Conservation (phyloP, 2,329 filamentous ascomycete species). For the Cladobotryum mycophilum region DNA sequence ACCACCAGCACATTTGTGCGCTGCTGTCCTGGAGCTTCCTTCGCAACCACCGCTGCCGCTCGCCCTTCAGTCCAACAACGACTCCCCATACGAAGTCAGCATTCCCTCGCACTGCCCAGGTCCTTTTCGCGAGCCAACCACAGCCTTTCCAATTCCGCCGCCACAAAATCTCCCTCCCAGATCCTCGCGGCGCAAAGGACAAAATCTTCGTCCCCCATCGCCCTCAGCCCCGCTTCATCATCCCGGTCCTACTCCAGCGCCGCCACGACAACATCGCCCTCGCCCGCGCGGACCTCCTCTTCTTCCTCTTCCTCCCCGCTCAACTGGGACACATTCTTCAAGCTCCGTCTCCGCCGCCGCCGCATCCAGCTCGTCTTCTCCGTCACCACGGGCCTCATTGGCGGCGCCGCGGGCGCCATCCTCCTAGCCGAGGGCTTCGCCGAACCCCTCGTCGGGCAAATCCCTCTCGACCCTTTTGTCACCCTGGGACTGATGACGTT, state of each 20-base stretch:
- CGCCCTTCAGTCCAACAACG: slow-evolving; percentile 19
- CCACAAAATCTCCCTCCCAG: slow-evolving; percentile 3
- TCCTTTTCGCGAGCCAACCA: slow-evolving; percentile 4
- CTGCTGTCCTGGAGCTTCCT: slow-evolving; percentile 23
- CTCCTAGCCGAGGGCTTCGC: slow-evolving; percentile 65
- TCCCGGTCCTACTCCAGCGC: slow-evolving; percentile 15
- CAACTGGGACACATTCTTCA: slow-evolving; percentile 91
- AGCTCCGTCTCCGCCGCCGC: slow-evolving; percentile 77
- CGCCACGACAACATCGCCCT: slow-evolving; percentile 4
- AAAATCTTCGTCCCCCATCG: not conserved
- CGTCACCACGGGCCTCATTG: slow-evolving; percentile 55
- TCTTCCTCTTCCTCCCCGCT: slow-evolving; percentile 32
- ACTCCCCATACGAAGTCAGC: not conserved
- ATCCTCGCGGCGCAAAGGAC: slow-evolving; percentile 3
- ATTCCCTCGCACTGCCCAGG: not conserved
- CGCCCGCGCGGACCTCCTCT: not conserved
- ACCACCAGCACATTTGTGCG: slow-evolving; percentile 14
- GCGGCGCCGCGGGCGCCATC: slow-evolving; percentile 57
- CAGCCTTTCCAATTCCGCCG: not conserved
- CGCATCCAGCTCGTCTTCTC: slow-evolving; percentile 78
- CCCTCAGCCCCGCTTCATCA: slow-evolving; percentile 6
- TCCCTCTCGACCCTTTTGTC: slow-evolving; percentile 83
- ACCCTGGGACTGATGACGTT: slow-evolving; percentile 76
- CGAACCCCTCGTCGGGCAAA: slow-evolving; percentile 61
- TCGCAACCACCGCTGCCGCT: slow-evolving; percentile 19